Evolutionary conservation across 331 rosid species (phyloP).

Genomic region (Quercus phellos): DNA sequence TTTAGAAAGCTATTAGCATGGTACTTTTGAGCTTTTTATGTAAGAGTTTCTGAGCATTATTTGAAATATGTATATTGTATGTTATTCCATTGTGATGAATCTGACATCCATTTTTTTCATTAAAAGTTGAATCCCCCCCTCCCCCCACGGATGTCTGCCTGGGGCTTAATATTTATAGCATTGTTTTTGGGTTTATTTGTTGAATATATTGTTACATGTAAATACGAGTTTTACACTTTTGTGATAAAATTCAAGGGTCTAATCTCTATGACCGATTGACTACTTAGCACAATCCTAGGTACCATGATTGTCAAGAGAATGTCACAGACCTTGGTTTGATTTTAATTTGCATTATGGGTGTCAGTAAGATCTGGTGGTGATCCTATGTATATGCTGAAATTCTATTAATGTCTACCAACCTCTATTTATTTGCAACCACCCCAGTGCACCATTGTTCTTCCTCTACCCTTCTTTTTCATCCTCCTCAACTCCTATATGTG

Average conservation of each 20-base stretch:
- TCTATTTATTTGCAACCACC: neutral
- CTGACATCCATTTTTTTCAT: neutral
- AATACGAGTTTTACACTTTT: too few species aligned
- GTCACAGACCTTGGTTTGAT: neutral
- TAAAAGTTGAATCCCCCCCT: too few species aligned
- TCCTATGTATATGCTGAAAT: neutral
- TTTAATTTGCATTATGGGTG: neutral
- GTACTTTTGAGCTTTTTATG: neutral
- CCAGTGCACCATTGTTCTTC: neutral
- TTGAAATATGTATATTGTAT: neutral
- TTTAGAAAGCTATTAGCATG: conserved; percentile 1
- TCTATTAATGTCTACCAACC: neutral
- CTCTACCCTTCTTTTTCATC: neutral
- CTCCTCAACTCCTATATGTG: neutral
- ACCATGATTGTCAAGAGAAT: neutral
- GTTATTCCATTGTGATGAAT: neutral
- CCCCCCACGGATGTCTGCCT: neutral
- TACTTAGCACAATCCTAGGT: too few species aligned
- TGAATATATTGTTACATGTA: neutral
- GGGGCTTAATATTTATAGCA: neutral
- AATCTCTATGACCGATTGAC: too few species aligned
- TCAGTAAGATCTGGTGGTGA: neutral
- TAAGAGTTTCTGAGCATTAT: neutral
- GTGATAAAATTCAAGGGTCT: too few species aligned
- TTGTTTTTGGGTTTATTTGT: neutral